Percentiles rank a stretch among this genome's conserved stretches.
Evolutionary conservation across 2,329 filamentous ascomycete genomes (phyloP).

Genomic region (Epichloe hybrida): DNA sequence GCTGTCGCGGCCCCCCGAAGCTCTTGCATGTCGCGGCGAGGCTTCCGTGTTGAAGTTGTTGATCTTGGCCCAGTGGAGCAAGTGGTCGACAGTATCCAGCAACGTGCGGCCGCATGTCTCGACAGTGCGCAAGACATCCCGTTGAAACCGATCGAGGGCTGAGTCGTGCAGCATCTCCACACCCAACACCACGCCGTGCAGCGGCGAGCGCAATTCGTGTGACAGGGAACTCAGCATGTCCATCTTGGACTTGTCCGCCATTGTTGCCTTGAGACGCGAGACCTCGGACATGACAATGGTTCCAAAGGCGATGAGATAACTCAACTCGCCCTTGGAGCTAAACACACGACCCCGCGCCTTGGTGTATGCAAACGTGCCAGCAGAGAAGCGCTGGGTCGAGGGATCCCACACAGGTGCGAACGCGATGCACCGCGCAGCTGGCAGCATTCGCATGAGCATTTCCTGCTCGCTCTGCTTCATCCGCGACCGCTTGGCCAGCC

Average conservation of each 20-base stretch:
- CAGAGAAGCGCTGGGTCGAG: constrained; percentile 31
- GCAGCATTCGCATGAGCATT: constrained; percentile 23
- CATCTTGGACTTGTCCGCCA: constrained; percentile 35
- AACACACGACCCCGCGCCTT: constrained; percentile 28
- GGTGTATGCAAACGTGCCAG: constrained; percentile 37
- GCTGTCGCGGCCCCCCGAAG: neutral
- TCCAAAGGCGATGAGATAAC: constrained; percentile 36
- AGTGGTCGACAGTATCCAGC: constrained; percentile 40
- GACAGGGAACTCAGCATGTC: constrained; percentile 47
- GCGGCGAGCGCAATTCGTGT: constrained; percentile 46
- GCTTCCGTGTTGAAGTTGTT: constrained; percentile 20
- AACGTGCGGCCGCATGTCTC: constrained; percentile 37
- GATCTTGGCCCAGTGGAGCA: constrained; percentile 42
- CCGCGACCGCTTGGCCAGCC: neutral
- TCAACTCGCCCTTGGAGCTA: constrained; percentile 32
- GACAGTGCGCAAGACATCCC: constrained; percentile 33
- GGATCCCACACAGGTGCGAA: constrained; percentile 35
- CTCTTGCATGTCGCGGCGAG: neutral
- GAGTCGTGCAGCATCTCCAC: constrained; percentile 41
- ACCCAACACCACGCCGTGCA: constrained; percentile 45
- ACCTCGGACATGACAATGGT: constrained; percentile 45
- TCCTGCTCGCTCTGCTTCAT: constrained; percentile 10
- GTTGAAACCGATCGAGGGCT: constrained; percentile 29
- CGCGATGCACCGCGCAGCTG: constrained; percentile 30
- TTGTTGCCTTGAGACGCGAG: constrained; percentile 25